A percentile compares a stretch with the other conserved stretches of the same genome.
Conservation (phyloP, 2,329 filamentous ascomycete species). For the Neofusicoccum parvum region DNA sequence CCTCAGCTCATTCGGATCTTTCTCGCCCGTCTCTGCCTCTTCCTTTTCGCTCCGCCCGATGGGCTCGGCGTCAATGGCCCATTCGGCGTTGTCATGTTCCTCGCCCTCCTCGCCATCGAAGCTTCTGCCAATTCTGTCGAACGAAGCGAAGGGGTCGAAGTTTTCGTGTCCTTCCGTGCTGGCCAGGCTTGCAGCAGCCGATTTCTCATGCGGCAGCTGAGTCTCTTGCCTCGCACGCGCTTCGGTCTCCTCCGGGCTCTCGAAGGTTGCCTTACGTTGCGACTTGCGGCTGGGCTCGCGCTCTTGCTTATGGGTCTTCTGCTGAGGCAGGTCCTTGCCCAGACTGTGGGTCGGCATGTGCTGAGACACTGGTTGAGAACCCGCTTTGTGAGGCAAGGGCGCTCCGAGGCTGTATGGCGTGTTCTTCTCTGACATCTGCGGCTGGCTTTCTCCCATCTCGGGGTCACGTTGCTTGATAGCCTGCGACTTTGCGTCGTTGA, state of each 20-base stretch:
- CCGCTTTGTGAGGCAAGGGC: neutral
- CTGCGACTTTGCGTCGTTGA: neutral
- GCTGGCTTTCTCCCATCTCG: neutral
- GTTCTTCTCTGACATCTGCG: neutral
- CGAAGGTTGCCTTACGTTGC: neutral
- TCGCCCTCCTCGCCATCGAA: neutral
- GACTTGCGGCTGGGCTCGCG: neutral
- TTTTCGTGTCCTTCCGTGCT: neutral
- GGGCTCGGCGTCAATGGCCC: constrained; percentile 18
- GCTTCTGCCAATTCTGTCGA: neutral
- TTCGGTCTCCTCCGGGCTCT: neutral
- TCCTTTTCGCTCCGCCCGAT: constrained; percentile 3
- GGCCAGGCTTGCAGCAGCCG: neutral
- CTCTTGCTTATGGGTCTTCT: neutral
- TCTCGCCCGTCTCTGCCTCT: neutral
- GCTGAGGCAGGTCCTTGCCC: neutral
- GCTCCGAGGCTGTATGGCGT: neutral
- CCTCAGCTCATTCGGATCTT: constrained; percentile 10
- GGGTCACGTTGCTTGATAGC: neutral
- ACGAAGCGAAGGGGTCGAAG: neutral
- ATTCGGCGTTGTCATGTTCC: neutral
- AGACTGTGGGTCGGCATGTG: neutral
- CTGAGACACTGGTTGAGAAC: neutral
- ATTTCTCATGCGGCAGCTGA: neutral
- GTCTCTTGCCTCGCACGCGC: neutral